Conservation (phyloP, 257 asterid genomes). For the Sherardia arvensis region DNA sequence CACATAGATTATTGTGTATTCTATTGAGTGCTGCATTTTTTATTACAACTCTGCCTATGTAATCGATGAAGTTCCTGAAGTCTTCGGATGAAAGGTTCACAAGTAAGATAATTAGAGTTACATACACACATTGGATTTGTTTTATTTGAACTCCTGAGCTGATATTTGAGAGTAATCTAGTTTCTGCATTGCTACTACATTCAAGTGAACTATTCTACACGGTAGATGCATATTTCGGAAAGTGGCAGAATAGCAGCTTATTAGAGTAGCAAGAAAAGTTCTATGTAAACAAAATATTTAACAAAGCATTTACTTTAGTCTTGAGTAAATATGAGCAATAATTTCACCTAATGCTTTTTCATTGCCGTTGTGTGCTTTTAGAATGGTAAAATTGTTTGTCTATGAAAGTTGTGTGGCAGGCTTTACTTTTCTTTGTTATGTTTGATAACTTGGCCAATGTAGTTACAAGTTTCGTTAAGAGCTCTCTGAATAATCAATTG, state of each 20-base stretch:
- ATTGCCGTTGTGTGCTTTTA: not conserved
- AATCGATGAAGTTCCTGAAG: not conserved
- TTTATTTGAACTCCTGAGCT: constrained; percentile 1
- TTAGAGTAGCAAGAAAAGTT: not conserved
- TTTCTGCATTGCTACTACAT: not conserved
- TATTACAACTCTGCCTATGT: not conserved
- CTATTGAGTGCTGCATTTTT: not conserved
- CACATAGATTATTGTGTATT: not conserved
- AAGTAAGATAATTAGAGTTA: not conserved
- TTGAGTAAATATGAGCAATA: not conserved
- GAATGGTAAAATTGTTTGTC: not conserved
- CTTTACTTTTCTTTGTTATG: not conserved
- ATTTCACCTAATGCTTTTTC: not conserved
- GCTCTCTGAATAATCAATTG: not conserved
- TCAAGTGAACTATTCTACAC: not conserved
- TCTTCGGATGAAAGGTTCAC: not conserved
- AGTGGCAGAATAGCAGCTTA: not conserved
- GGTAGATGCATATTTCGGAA: not conserved
- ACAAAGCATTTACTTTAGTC: not conserved
- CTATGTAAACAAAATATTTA: not conserved
- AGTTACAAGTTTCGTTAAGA: not conserved
- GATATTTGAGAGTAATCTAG: not conserved
- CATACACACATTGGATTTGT: not conserved
- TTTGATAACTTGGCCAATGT: not conserved
- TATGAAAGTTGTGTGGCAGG: not conserved